These are phyloP conservation scores for Macrolepiota fuliginosa DNA, from an alignment of 768 basidiomycete genomes.

Conservation along the genomic window DNA sequence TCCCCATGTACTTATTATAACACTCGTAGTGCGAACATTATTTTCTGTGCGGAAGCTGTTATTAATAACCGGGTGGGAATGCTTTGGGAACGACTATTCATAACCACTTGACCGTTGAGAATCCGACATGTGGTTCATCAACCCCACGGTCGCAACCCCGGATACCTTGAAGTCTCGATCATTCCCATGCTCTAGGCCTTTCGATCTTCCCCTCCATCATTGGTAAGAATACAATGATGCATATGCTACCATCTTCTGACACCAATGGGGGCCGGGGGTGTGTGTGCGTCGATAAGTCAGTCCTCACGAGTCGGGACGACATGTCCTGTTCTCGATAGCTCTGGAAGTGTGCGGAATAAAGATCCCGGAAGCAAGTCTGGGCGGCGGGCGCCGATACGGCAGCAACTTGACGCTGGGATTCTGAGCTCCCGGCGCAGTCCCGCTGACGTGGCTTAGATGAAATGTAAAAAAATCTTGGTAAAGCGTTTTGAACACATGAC, in stretches of 20 bases:
- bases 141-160: background rate
- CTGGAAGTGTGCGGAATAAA: background rate
- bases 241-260: background rate
- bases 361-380: background rate
- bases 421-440: background rate
- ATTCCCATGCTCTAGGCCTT: background rate
- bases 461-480: background rate
- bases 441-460: background rate
- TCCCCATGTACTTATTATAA: background rate
- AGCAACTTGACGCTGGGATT: background rate
- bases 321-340: background rate
- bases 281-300: background rate
- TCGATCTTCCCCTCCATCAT: background rate
- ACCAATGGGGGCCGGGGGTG: background rate
- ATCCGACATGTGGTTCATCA: background rate
- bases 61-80: background rate
- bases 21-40: background rate
- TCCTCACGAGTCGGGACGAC: background rate
- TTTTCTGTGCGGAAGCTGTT: background rate
- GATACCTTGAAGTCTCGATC: background rate
- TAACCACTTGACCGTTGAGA: background rate
- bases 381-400: background rate
- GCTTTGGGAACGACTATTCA: background rate
- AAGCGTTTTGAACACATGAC: no score
- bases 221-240: background rate